Percentiles rank a stretch among this genome's conserved stretches.
Evolutionary conservation across 208 protist genomes (phyloP).

Genomic region (Crithidia thermophila): DNA sequence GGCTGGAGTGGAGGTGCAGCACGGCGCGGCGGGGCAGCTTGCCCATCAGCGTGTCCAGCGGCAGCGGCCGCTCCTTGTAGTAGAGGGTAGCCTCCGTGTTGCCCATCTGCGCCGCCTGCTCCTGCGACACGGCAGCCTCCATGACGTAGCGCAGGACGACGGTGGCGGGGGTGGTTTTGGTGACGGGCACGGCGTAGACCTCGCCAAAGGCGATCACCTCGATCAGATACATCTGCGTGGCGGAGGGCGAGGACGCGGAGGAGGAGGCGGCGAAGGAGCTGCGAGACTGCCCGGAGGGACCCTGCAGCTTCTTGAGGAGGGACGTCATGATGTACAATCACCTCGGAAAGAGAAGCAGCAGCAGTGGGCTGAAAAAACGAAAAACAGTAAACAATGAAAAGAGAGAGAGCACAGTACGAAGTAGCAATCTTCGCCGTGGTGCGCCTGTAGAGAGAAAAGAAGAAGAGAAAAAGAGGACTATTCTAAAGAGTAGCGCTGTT

Average conservation of each 20-base stretch:
- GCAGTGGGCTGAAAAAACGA: neutral
- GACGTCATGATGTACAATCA: neutral
- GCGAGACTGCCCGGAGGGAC: neutral
- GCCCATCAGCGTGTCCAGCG: slow-evolving; percentile 37
- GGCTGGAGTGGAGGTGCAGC: slow-evolving; percentile 58
- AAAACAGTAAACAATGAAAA: neutral
- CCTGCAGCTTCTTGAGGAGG: slow-evolving; percentile 1
- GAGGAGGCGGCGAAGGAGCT: neutral
- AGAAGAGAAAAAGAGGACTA: neutral
- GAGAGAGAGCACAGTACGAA: neutral
- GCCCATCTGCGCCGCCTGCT: slow-evolving; percentile 26
- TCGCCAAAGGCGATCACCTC: slow-evolving; percentile 28
- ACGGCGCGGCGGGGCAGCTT: slow-evolving; percentile 36
- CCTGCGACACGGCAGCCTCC: slow-evolving; percentile 40
- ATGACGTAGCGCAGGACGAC: slow-evolving; percentile 53
- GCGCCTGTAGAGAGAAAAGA: neutral
- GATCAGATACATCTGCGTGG: slow-evolving; percentile 15
- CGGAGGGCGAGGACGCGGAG: neutral
- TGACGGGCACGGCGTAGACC: slow-evolving; percentile 43
- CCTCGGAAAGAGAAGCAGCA: neutral
- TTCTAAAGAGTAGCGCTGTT: too few species aligned
- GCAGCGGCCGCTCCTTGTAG: slow-evolving; percentile 38
- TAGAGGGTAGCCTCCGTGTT: slow-evolving; percentile 48
- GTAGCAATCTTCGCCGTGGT: neutral
- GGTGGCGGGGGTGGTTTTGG: slow-evolving; percentile 31